phyloP scores from a whole-genome alignment of 495 filamentous ascomycete species.

The Bacidia gigantensis region DNA sequence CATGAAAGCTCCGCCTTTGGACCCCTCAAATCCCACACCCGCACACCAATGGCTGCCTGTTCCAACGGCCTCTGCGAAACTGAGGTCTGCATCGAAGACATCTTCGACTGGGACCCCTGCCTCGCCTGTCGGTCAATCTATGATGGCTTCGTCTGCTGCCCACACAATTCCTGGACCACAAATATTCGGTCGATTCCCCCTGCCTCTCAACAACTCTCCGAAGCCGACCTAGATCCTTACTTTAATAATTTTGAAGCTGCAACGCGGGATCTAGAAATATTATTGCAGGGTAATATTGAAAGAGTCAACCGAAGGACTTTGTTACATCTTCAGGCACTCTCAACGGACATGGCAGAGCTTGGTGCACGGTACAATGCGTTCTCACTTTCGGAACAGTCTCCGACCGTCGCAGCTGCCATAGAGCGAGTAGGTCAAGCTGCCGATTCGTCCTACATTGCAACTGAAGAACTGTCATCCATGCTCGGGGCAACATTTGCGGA shows the following conservation, averaged over 20 bases:
- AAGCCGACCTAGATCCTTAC: slow-evolving; percentile 88
- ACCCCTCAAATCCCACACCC: slow-evolving; percentile 79
- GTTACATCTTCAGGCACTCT: slow-evolving; percentile 64
- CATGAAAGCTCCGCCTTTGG: slow-evolving; percentile 82
- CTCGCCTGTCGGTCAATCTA: slow-evolving; percentile 30
- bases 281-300: slow-evolving; percentile 84
- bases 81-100: slow-evolving; percentile 45
- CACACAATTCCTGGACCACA: slow-evolving; percentile 49
- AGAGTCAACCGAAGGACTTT: slow-evolving; percentile 87
- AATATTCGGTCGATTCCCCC: slow-evolving; percentile 68
- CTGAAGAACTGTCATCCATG: slow-evolving; percentile 72
- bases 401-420: slow-evolving; percentile 80
- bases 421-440: slow-evolving; percentile 90
- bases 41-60: slow-evolving; percentile 81
- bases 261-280: slow-evolving; percentile 71
- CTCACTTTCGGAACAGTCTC: slow-evolving; percentile 78
- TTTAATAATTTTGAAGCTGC: slow-evolving; percentile 82
- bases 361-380: slow-evolving; percentile 95
- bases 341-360: slow-evolving; percentile 81
- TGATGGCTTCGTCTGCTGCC: slow-evolving; percentile 38
- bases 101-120: slow-evolving; percentile 39
- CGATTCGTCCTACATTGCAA: slow-evolving; percentile 91
- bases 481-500: slow-evolving; percentile 86
- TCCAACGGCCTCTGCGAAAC: slow-evolving; percentile 69
- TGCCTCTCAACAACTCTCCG: slow-evolving; percentile 55